phyloP scores from a whole-genome alignment of 768 basidiomycete genomes.

The Saitozyma podzolica region DNA sequence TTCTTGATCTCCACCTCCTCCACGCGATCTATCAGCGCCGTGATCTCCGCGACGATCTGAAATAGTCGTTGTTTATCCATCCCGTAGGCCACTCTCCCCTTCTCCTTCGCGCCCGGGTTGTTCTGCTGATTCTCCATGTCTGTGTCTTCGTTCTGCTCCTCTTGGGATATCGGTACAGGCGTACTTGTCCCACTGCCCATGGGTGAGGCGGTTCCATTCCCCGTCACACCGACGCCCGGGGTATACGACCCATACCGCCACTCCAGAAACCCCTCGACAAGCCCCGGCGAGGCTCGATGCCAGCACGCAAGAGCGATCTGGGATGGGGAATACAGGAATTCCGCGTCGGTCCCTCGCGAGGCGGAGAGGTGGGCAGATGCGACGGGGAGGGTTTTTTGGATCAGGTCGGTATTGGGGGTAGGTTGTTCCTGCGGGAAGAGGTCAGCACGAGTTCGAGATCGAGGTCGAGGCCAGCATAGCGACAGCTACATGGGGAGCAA shows the following conservation, averaged over 20 bases:
- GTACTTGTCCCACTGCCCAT: background rate
- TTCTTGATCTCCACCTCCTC: conserved; percentile 70
- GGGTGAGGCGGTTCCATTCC: background rate
- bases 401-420: conserved; percentile 50
- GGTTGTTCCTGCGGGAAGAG: conserved; percentile 61
- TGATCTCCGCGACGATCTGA: conserved; percentile 60
- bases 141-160: conserved; percentile 6
- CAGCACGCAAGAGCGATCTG: conserved; percentile 87
- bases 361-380: conserved; percentile 69
- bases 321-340: conserved; percentile 86
- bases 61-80: conserved; percentile 30
- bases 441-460: background rate
- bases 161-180: background rate
- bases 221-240: too few species aligned
- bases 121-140: conserved; percentile 9
- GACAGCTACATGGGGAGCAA: too few species aligned
- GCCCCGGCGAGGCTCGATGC: conserved; percentile 63
- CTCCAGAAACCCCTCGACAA: conserved; percentile 50
- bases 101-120: too few species aligned
- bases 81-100: conserved; percentile 15
- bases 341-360: conserved; percentile 86
- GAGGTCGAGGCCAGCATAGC: too few species aligned
- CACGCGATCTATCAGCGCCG: conserved; percentile 59
- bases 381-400: conserved; percentile 64
- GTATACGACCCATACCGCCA: conserved; percentile 16